Evolutionary conservation across 176 grass and related monocot genomes (phyloP).

Genomic region (Eragrostis curvula): DNA sequence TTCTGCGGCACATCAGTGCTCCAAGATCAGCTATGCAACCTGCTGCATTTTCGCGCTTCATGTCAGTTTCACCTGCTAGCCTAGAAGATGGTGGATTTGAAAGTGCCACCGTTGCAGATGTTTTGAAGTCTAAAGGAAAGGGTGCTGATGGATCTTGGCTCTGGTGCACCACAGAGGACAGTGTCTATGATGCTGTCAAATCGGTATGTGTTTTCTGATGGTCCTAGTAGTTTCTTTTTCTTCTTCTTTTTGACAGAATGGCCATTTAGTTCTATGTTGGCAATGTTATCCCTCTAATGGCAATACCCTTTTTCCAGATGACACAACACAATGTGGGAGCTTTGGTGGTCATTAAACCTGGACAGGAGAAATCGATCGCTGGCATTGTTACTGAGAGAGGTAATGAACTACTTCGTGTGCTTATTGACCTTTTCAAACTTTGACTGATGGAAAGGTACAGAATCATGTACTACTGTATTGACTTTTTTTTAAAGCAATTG

Average conservation of each 20-base stretch:
- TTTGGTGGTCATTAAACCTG: constrained; percentile 92
- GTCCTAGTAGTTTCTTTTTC: constrained; percentile 5
- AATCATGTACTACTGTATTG: not conserved
- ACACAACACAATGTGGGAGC: constrained; percentile 98
- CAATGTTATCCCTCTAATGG: constrained; percentile 23
- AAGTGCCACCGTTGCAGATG: constrained; percentile 76
- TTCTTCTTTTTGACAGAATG: not conserved
- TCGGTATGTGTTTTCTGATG: constrained; percentile 55
- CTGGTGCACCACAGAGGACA: constrained; percentile 93
- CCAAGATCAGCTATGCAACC: constrained; percentile 57
- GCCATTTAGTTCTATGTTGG: not conserved
- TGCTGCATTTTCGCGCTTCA: constrained; percentile 53
- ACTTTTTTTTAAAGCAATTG: not conserved
- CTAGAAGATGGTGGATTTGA: constrained; percentile 91
- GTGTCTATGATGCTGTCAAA: constrained; percentile 95
- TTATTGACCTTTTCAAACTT: not conserved
- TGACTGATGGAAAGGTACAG: not conserved
- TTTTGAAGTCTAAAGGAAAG: constrained; percentile 89
- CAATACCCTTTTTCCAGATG: constrained; percentile 55
- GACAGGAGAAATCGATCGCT: constrained; percentile 69
- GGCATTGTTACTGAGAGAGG: constrained; percentile 99
- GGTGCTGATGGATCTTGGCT: constrained; percentile 97
- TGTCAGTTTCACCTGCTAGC: constrained; percentile 68
- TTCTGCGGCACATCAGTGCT: constrained; percentile 59
- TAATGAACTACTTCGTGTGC: constrained; percentile 31